Evolutionary conservation across 2,329 filamentous ascomycete species (phyloP).

Genomic region (Diplodia corticola): DNA sequence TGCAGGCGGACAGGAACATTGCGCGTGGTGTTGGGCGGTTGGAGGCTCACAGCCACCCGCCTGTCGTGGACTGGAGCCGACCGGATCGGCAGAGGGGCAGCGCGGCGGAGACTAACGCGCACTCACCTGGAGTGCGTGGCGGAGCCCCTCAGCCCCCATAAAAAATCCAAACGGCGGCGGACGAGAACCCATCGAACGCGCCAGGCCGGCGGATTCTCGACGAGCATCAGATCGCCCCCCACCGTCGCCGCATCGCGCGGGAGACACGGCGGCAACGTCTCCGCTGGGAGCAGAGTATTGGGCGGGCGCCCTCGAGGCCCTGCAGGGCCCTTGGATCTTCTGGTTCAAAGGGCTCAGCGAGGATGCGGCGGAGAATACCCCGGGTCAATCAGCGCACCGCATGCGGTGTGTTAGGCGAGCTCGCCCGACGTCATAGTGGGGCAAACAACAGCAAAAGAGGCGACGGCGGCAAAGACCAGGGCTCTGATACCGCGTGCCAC

Average conservation of each 20-base stretch:
- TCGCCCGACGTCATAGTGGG: constrained; percentile 19
- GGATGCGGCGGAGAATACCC: background rate
- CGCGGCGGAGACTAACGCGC: constrained; percentile 15
- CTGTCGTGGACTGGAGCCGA: background rate
- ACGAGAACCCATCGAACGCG: constrained; percentile 12
- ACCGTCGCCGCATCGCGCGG: background rate
- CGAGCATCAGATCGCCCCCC: background rate
- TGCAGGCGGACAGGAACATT: constrained; percentile 6
- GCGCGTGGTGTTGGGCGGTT: constrained; percentile 9
- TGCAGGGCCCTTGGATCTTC: background rate
- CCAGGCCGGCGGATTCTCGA: constrained; percentile 6
- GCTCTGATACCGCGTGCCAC: constrained; percentile 18
- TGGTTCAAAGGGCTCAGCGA: constrained; percentile 16
- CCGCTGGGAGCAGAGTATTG: background rate
- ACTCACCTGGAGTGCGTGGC: background rate
- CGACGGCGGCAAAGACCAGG: constrained; percentile 16
- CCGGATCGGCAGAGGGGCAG: constrained; percentile 22
- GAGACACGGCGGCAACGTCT: background rate
- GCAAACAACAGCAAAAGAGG: constrained; percentile 18
- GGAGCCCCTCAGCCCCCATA: constrained; percentile 19
- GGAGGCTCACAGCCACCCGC: constrained; percentile 4
- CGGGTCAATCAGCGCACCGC: constrained; percentile 14
- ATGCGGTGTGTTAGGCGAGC: constrained; percentile 21
- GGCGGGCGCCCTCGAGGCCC: background rate
- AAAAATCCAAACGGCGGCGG: constrained; percentile 20